Base-by-base conservation (phyloP, 805 yeast genomes). In the Ogataea sp. region DNA sequence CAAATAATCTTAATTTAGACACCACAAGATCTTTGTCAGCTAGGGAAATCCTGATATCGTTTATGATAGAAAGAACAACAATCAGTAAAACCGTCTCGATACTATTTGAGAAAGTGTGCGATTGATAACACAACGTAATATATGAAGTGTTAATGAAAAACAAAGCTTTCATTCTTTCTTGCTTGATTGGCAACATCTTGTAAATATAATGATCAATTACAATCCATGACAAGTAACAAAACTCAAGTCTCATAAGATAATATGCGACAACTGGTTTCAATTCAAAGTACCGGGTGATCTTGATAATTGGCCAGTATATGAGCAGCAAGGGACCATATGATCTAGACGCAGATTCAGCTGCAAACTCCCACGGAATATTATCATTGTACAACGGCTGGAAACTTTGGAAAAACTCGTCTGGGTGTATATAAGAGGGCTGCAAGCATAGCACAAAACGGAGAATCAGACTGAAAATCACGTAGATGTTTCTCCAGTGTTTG, bases 351-450 rank as follows among this genome's bases (percentile, higher is more conserved):
- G 52, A 25, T 2, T 45, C 50, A 2, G 58, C 65, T 5, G 61
- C 50, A 59, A 85, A 93, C 56, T 90, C 98, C 98, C 98, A 90
- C 0, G 97, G 89, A 1, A 70, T 50, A 13, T 67, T 8, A 61
- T 55, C 60, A 66, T 58, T 55, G 11, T 79, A 68, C 20, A 90
- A 52, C 1, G 83, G 81, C 56, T 88, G 94, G 36, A 94, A 73
- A n/a, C 80, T 75, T 57, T 94, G 99, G 56, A 86, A 85, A 57
- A 89, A 96, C 62, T 93, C 99, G 66, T 93, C 99, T 0, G 99
- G 99, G 49, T 94, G 99, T 36, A 93, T 79, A 55, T 94, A 93
- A 0, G 96, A 85, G 24, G 82, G 71, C 40, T 82, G 76, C 2
- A 83, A 55, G 0, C 83, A 78, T 34, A 86, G 63, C 20, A 72